A percentile compares a stretch with the other conserved stretches of the same genome.
phyloP scores from a whole-genome alignment of 345 rosid species.

The Kernera saxatilis region DNA sequence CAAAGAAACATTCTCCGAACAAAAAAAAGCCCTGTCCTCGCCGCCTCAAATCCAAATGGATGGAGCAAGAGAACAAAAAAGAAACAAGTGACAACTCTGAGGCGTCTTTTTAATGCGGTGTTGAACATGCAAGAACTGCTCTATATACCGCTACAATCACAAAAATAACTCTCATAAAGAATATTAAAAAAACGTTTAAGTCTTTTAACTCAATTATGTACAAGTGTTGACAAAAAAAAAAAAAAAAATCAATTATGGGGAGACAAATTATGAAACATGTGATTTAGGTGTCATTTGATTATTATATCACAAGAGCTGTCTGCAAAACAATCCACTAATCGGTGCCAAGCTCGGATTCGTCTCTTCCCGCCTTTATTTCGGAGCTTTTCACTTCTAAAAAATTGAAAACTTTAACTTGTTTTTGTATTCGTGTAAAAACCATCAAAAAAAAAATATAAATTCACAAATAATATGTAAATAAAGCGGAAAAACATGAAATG shows the following conservation, averaged over 20 bases:
- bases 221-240: neutral
- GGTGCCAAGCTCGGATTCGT: neutral
- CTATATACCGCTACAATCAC: neutral
- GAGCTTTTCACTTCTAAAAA: neutral
- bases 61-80: neutral
- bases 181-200: neutral
- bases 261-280: neutral
- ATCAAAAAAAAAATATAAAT: too few species aligned
- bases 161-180: neutral
- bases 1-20: conserved; percentile 16
- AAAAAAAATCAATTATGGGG: neutral
- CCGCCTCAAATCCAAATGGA: conserved; percentile 5
- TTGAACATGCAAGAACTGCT: conserved; percentile 21
- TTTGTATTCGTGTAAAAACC: neutral
- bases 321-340: neutral
- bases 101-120: conserved; percentile 14
- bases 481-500: neutral
- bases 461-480: too few species aligned
- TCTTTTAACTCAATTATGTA: neutral
- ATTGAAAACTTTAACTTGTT: neutral
- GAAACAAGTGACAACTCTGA: conserved; percentile 1
- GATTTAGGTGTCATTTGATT: neutral
- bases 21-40: neutral
- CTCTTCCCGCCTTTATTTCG: conserved; percentile 16
- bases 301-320: too few species aligned